Base-by-base conservation (phyloP, 1,284 basidiomycete species). In the Porogramme epimiltina region DNA sequence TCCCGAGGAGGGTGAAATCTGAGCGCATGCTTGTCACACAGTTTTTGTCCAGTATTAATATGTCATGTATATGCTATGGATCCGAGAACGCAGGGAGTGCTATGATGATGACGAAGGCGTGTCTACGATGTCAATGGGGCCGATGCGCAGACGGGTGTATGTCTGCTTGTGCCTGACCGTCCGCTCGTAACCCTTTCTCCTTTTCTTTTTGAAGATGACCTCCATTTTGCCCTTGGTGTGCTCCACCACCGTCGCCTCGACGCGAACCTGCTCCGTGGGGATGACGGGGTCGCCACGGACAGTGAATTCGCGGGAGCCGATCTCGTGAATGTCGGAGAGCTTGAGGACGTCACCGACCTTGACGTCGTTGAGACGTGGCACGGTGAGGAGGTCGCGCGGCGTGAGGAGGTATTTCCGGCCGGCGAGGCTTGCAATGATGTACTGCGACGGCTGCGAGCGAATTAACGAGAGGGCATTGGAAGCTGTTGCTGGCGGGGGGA, bases 211-310 rank as follows among this genome's bases (percentile, higher is more conserved):
- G 71, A 95, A 82, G 48, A 93, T 91, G 60, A 80, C 81, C 72
- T 96, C 91, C 87, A 98, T 87, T 44, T 82, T 82, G 16, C 93
- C 91, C 72, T 95, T 97, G 33, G 96, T 98, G 69, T 99, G 95
- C 72, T 99, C 96, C 42, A 98, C 75, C 13, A 99, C 94, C 16
- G 94, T 96, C 19, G 94, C 89, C 56, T 89, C 79, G 38, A 95
- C 89, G 54, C 79, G 77, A 55, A 97, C 86, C 41, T 81, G 73
- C 42, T 76, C 74, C 16, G 79, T 63, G 2, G 84, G 79, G 33
- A 91, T 78, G 59, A 74, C 68, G 4, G 87, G 85, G 58, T 81
- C 81, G 44, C 86, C 89, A 51, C 91, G 91, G 50, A 89, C 78
- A n/a, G 94, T 95, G 73, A 89, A 98, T 68, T 98, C 94, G 60